phyloP scores from a whole-genome alignment of 2,329 filamentous ascomycete species.

The Bretziella fagacearum region DNA sequence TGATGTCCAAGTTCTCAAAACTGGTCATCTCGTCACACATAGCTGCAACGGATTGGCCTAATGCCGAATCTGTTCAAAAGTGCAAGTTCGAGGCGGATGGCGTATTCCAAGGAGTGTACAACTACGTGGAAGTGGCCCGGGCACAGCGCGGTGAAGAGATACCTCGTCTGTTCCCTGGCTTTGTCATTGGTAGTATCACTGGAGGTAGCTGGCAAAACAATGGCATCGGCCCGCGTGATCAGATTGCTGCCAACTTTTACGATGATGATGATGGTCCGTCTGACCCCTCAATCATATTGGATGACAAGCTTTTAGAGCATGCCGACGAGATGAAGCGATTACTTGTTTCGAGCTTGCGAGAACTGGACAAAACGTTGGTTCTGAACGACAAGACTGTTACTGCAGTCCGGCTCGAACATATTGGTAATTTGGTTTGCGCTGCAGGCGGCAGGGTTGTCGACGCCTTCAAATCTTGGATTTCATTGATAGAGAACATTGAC shows the following conservation, averaged over 20 bases:
- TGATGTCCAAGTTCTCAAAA: conserved; percentile 99
- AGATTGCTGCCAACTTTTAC: conserved; percentile 65
- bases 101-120: conserved; percentile 82
- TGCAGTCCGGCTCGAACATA: conserved; percentile 55
- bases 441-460: conserved; percentile 69
- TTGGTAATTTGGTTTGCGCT: conserved; percentile 68
- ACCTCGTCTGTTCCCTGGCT: conserved; percentile 80
- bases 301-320: conserved; percentile 60
- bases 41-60: conserved; percentile 87
- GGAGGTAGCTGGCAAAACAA: conserved; percentile 82
- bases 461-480: conserved; percentile 76
- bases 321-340: conserved; percentile 74
- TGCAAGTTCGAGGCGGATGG: conserved; percentile 96
- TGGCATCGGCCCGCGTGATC: conserved; percentile 46
- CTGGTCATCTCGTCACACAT: conserved; percentile 95
- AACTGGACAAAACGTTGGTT: conserved; percentile 68
- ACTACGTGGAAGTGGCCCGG: conserved; percentile 87
- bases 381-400: conserved; percentile 70
- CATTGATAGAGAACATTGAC: conserved; percentile 81
- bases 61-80: conserved; percentile 83
- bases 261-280: conserved; percentile 59
- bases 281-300: conserved; percentile 59
- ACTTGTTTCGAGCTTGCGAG: conserved; percentile 69
- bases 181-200: conserved; percentile 66
- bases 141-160: conserved; percentile 90